Evolutionary conservation across 2,329 filamentous ascomycete species (phyloP).

Genomic region (Fusarium sp.): DNA sequence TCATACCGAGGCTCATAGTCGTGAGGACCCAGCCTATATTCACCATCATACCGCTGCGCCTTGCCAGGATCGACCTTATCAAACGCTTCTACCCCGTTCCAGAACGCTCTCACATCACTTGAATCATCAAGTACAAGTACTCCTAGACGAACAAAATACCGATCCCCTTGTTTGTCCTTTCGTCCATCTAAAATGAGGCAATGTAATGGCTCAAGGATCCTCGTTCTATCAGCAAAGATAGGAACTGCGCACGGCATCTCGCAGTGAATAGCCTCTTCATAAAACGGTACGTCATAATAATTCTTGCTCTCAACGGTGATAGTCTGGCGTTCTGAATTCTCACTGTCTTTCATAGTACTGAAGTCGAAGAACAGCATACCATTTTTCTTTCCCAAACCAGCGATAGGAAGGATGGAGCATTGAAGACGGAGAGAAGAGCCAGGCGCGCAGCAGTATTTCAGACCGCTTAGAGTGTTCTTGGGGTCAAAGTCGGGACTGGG

Average conservation of each 20-base stretch:
- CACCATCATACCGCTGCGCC: neutral
- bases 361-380: neutral
- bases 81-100: conserved; percentile 6
- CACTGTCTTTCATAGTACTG: neutral
- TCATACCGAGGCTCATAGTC: neutral
- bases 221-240: conserved; percentile 9
- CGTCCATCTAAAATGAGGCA: conserved; percentile 9
- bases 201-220: conserved; percentile 1
- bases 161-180: neutral
- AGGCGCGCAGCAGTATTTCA: conserved; percentile 15
- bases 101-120: neutral
- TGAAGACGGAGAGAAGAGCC: conserved; percentile 9
- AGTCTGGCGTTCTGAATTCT: neutral
- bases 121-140: conserved; percentile 2
- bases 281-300: conserved; percentile 27
- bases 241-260: conserved; percentile 12
- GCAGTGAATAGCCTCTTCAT: conserved; percentile 16
- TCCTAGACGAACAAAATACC: conserved; percentile 10
- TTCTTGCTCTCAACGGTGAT: neutral
- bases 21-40: neutral
- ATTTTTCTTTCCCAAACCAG: neutral
- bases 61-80: neutral
- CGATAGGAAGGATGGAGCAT: conserved; percentile 19
- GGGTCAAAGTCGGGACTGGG: neutral
- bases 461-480: neutral